phyloP scores from a whole-genome alignment of 208 protist genomes.

The Tritrichomonas musculus region DNA sequence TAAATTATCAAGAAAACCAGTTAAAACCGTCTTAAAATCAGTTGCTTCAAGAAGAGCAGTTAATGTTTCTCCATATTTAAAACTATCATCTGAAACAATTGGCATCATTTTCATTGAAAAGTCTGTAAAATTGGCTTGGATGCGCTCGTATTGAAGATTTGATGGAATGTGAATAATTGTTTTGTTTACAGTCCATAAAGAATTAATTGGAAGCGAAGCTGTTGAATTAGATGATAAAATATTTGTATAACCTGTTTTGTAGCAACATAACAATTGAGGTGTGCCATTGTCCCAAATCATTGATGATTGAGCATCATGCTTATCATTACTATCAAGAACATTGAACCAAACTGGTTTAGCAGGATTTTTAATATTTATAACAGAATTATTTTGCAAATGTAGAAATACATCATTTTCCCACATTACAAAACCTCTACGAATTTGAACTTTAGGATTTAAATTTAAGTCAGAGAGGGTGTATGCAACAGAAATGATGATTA shows the following conservation, averaged over 20 bases:
- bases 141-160: neutral
- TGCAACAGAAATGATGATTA: neutral
- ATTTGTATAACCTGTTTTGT: neutral
- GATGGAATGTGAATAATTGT: neutral
- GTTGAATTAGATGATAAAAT: neutral
- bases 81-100: neutral
- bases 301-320: no score
- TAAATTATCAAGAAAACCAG: neutral
- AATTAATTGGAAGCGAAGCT: neutral
- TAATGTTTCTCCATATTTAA: neutral
- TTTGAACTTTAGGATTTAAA: neutral
- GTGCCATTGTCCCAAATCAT: neutral
- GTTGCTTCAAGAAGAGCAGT: neutral
- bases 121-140: neutral
- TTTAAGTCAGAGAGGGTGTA: no score
- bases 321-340: no score
- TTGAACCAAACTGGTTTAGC: neutral
- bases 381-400: neutral
- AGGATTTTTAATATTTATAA: neutral
- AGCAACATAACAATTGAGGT: neutral
- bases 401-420: neutral
- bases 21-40: neutral
- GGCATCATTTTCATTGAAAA: neutral
- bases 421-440: neutral
- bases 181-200: neutral